These are phyloP conservation scores for Monosporascus sp. DNA, from an alignment of 2,329 filamentous ascomycete species.

Conservation along the genomic window DNA sequence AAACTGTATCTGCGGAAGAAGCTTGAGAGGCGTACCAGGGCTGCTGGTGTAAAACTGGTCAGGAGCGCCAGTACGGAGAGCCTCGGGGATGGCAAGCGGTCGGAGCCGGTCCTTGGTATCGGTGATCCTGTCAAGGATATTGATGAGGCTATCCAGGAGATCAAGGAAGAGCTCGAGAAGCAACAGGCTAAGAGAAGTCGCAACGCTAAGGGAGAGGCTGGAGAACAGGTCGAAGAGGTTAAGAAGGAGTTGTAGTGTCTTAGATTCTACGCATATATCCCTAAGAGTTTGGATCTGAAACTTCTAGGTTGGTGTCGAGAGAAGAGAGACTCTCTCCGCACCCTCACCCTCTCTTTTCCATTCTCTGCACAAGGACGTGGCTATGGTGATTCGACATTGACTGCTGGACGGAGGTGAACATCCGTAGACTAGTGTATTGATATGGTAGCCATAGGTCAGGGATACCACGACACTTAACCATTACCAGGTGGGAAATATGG, in stretches of 20 bases:
- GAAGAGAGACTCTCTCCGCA: neutral
- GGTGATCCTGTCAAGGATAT: conserved; percentile 73
- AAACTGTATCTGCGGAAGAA: conserved; percentile 55
- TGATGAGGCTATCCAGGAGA: conserved; percentile 71
- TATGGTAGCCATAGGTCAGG: too few relatives aligned
- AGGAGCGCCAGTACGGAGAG: conserved; percentile 54
- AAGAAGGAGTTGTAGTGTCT: conserved; percentile 1
- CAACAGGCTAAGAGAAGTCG: conserved; percentile 30
- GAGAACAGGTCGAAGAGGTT: neutral
- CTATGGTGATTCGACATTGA: too few relatives aligned
- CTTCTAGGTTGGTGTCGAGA: too few relatives aligned
- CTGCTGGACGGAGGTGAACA: too few relatives aligned
- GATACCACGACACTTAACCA: too few relatives aligned
- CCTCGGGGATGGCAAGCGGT: conserved; percentile 33
- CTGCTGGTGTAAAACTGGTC: conserved; percentile 39
- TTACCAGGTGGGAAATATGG: too few relatives aligned
- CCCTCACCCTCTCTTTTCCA: neutral
- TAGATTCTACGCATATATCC: neutral
- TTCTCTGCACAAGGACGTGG: too few relatives aligned
- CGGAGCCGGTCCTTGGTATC: conserved; percentile 68
- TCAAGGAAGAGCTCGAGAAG: conserved; percentile 66
- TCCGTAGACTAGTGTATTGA: too few relatives aligned
- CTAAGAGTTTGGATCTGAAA: too few relatives aligned
- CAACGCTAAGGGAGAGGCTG: conserved; percentile 6
- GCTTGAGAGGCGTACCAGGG: conserved; percentile 53